Base-by-base conservation (phyloP, 305 asterid species). In the Striga hermonthica region DNA sequence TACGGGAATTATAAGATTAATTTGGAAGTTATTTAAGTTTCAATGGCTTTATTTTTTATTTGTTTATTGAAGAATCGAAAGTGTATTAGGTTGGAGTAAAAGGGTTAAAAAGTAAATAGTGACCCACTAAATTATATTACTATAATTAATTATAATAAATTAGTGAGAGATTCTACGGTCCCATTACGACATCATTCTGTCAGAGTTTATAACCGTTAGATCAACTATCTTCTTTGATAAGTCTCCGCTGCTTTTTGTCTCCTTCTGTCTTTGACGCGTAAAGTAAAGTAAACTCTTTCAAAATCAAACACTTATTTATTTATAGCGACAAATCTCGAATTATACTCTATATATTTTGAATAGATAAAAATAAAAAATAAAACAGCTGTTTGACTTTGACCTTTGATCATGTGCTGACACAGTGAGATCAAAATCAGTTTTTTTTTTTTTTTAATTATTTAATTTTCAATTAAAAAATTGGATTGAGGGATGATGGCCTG, bases 361-460 rank as follows among this genome's bases (percentile, higher is more conserved):
- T n/a, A 9, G 13, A 47, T 47, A 47, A 48, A 65, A 37, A 47
- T 47, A 47, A 39, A 15, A 59, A 14, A 48, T 41, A 49, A 74
- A 81, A 48, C 70, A 67, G 78, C 83, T 80, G 76, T 79, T 52
- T 83, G 86, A 82, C 87, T 84, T 88, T 79, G 85, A 83, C 86
- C 77, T 81, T 40, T 15, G 67, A 64, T 65, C 72, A 72, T 77
- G 75, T 72, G 79, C 64, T 73, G 79, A 73, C 78, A 73, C 77
- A 71, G 69, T 72, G 37, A 69, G 65, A 55, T 28, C 60, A 55
- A 57, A 57, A 35, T 57, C 44, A 9, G 7, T 16, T 16, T 63
- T 57, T 12, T 38, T 37, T 6, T 10, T 55, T 9, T 9, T 54
- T 52, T 11, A 57, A 38, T 22, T 14, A 11, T 4, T n/a, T n/a